Percentiles rank a stretch among this genome's conserved stretches.
These are phyloP conservation scores for Colletotrichum filicis DNA, from an alignment of 2,329 filamentous ascomycete species.

Conservation along the genomic window DNA sequence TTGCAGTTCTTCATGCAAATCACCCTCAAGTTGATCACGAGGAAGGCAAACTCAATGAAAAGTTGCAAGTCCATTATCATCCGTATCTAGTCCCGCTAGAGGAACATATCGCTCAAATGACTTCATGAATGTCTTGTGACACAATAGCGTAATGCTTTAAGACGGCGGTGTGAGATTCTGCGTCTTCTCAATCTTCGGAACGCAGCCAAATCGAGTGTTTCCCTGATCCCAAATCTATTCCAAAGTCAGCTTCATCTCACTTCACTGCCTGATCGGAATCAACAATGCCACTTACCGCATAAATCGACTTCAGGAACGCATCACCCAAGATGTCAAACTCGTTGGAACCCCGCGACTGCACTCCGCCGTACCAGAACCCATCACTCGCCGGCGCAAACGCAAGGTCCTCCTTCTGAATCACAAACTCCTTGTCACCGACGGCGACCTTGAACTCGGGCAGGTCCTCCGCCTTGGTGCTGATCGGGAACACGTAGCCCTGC, in stretches of 20 bases:
- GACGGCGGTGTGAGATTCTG: conserved; percentile 15
- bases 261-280: neutral
- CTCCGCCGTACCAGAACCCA: conserved; percentile 29
- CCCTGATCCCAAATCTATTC: conserved; percentile 29
- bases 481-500: conserved; percentile 53
- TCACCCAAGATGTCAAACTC: conserved; percentile 29
- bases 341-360: conserved; percentile 30
- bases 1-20: neutral
- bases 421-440: conserved; percentile 62
- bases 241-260: conserved; percentile 2
- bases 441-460: conserved; percentile 63
- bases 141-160: neutral
- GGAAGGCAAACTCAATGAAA: neutral
- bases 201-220: conserved; percentile 29
- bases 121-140: neutral
- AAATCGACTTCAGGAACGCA: conserved; percentile 30
- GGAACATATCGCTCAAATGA: neutral
- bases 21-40: neutral
- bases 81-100: neutral
- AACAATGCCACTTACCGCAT: conserved; percentile 15
- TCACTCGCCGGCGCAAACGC: conserved; percentile 25
- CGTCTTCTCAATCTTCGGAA: conserved; percentile 28
- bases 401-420: conserved; percentile 28
- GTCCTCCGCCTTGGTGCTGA: conserved; percentile 41
- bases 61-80: neutral